These are phyloP conservation scores for Volvariella volvacea DNA, from an alignment of 1,284 basidiomycete genomes.

Conservation along the genomic window DNA sequence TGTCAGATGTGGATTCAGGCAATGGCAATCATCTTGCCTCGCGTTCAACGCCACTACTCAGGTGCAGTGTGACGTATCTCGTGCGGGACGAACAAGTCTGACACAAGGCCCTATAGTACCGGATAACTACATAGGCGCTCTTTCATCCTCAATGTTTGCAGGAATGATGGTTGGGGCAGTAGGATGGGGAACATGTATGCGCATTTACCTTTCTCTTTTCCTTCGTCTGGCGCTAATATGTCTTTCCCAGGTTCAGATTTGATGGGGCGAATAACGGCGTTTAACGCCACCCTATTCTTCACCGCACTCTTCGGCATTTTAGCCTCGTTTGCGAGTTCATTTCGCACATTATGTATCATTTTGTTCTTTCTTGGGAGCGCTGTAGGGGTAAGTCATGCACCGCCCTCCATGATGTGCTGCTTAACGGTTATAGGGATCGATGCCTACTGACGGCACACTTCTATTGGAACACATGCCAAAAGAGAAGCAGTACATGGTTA, in stretches of 20 bases:
- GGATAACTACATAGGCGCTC: constrained; percentile 66
- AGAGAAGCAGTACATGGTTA: constrained; percentile 88
- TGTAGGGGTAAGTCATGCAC: constrained; percentile 59
- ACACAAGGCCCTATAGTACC: constrained; percentile 38
- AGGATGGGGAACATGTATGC: constrained; percentile 83
- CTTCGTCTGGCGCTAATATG: constrained; percentile 7
- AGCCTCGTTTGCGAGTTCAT: constrained; percentile 73
- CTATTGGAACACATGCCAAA: constrained; percentile 93
- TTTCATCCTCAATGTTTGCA: constrained; percentile 79
- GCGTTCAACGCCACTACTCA: constrained; percentile 83
- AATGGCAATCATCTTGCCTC: constrained; percentile 85
- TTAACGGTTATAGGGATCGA: constrained; percentile 61
- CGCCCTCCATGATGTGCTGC: too few species aligned
- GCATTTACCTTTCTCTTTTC: background rate
- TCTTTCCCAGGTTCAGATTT: constrained; percentile 57
- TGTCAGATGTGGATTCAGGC: constrained; percentile 85
- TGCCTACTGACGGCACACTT: constrained; percentile 95
- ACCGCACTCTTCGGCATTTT: constrained; percentile 87
- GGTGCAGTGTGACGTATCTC: constrained; percentile 34
- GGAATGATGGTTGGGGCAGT: constrained; percentile 97
- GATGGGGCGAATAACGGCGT: constrained; percentile 81
- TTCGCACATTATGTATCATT: constrained; percentile 64
- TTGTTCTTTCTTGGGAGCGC: constrained; percentile 89
- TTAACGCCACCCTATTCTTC: constrained; percentile 89
- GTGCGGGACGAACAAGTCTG: constrained; percentile 3